Conservation (phyloP, 805 yeast genomes). For the Pichia deserticola region DNA sequence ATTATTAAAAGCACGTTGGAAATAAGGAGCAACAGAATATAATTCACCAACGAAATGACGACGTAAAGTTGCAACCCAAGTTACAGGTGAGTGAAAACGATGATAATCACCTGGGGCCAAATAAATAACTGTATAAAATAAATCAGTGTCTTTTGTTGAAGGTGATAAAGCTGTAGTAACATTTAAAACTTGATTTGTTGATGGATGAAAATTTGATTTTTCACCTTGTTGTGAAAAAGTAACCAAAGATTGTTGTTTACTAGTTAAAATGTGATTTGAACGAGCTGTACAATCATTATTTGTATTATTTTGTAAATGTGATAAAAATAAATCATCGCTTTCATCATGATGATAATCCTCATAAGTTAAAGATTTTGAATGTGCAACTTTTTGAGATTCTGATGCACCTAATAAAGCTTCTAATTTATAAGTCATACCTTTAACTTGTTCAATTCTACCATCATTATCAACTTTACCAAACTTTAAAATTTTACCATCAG, state of each 20-base stretch:
- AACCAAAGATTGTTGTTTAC: constrained; percentile 17
- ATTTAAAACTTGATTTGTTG: constrained; percentile 21
- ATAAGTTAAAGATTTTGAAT: constrained; percentile 13
- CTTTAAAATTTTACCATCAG: constrained; percentile 87
- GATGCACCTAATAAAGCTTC: constrained; percentile 75
- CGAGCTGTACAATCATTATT: constrained; percentile 10
- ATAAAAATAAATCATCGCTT: constrained; percentile 2
- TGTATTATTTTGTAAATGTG: constrained; percentile 11
- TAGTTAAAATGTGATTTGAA: not conserved
- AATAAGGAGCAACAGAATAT: constrained; percentile 93
- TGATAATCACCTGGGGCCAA: constrained; percentile 98
- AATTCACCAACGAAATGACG: constrained; percentile 95
- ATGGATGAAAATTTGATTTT: constrained; percentile 35
- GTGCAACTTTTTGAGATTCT: constrained; percentile 39
- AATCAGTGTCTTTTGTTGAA: constrained; percentile 42
- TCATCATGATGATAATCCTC: constrained; percentile 12
- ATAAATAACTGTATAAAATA: constrained; percentile 86
- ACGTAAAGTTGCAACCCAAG: constrained; percentile 91
- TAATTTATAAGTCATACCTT: constrained; percentile 89
- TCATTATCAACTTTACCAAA: constrained; percentile 64
- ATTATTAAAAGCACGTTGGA: constrained; percentile 80
- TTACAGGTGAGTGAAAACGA: constrained; percentile 90
- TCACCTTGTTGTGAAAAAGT: constrained; percentile 64
- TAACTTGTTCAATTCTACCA: constrained; percentile 93
- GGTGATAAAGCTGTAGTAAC: constrained; percentile 14